Percentiles rank a stretch among this genome's conserved stretches.
These are phyloP conservation scores for Diutina neorugosa DNA, from an alignment of 1,139 yeast genomes.

Conservation along the genomic window DNA sequence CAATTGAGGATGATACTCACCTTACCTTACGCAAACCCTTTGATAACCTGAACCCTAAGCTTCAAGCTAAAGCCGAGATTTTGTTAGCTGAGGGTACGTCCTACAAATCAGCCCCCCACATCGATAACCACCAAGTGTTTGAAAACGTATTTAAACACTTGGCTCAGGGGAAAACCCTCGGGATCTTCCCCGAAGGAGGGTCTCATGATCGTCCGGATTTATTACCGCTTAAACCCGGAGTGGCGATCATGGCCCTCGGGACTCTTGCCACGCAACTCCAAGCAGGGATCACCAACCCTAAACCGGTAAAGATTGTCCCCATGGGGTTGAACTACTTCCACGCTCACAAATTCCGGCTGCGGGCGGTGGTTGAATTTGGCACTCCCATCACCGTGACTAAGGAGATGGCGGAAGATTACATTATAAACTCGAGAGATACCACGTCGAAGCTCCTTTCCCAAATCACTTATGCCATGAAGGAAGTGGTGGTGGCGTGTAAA, in stretches of 20 bases:
- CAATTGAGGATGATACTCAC: conserved; percentile 41
- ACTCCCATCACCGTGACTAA: conserved; percentile 28
- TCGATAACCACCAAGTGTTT: conserved; percentile 50
- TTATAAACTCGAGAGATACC: conserved; percentile 10
- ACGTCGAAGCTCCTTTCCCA: conserved; percentile 14
- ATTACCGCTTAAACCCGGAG: conserved; percentile 35
- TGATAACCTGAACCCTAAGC: conserved; percentile 14
- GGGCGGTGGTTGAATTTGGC: conserved; percentile 37
- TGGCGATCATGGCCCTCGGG: conserved; percentile 38
- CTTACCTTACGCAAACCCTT: conserved; percentile 39
- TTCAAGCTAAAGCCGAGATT: conserved; percentile 11
- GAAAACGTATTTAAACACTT: conserved; percentile 53
- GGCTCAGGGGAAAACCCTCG: conserved; percentile 44
- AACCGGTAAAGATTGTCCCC: conserved; percentile 32
- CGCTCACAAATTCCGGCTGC: conserved; percentile 33
- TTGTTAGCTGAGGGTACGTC: conserved; percentile 33
- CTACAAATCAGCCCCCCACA: conserved; percentile 49
- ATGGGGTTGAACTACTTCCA: conserved; percentile 37
- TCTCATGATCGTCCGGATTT: conserved; percentile 29
- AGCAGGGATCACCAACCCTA: conserved; percentile 52
- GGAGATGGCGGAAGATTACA: conserved; percentile 15
- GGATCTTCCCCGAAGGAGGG: conserved; percentile 58
- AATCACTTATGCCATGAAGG: conserved; percentile 18
- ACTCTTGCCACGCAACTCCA: conserved; percentile 17
- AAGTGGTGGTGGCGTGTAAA: conserved; percentile 21